Conservation (phyloP, 768 basidiomycete genomes). For the Russula vinacea region DNA sequence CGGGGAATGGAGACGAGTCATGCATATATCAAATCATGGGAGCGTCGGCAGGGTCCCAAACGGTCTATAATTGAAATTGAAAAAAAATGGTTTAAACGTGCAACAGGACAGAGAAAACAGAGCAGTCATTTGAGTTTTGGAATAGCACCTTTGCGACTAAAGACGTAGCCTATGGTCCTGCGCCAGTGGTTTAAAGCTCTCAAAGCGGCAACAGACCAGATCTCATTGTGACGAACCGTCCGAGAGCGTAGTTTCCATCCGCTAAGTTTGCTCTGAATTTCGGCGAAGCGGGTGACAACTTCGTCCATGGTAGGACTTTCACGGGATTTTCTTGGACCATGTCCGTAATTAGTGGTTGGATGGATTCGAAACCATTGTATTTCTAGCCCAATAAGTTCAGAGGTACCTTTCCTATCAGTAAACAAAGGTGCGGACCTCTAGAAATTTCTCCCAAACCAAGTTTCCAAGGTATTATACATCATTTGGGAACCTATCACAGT, state of each 20-base stretch:
- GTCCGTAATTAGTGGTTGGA: constrained; percentile 34
- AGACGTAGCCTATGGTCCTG: too few species aligned
- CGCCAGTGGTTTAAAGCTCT: not conserved
- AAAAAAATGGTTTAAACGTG: too few species aligned
- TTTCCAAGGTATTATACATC: too few species aligned
- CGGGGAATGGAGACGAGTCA: too few species aligned
- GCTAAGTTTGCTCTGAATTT: constrained; percentile 26
- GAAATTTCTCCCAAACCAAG: constrained; percentile 30
- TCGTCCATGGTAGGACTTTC: constrained; percentile 35
- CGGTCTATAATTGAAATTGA: too few species aligned
- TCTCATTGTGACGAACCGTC: constrained; percentile 21
- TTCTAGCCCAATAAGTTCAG: not conserved
- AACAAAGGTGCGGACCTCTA: constrained; percentile 29
- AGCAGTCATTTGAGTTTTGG: too few species aligned
- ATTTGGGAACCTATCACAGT: too few species aligned
- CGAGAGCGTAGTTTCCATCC: constrained; percentile 38
- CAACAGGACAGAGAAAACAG: too few species aligned
- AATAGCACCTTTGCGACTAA: too few species aligned
- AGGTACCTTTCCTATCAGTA: not conserved
- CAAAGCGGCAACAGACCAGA: not conserved
- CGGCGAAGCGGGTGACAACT: constrained; percentile 35
- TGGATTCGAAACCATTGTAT: constrained; percentile 35
- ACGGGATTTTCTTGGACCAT: constrained; percentile 39
- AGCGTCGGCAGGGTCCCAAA: too few species aligned
- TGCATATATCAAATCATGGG: too few species aligned